Evolutionary conservation across 805 yeast species (phyloP).

Genomic region (Metschnikowia picachoensis): DNA sequence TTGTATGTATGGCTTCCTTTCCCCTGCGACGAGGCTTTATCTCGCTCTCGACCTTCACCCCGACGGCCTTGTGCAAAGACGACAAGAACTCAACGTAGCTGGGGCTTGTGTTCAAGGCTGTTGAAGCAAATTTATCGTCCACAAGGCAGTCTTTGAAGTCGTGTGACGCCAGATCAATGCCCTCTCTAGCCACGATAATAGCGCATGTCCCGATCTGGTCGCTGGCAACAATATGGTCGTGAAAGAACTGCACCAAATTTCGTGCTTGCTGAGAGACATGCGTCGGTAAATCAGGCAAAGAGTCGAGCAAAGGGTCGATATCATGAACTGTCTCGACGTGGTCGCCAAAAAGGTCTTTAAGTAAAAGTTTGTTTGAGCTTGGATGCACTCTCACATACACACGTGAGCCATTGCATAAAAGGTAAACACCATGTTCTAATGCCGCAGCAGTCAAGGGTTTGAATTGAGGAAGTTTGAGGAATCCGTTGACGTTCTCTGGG

Average conservation of each 20-base stretch:
- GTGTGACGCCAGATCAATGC: constrained; percentile 54
- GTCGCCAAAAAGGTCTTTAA: constrained; percentile 72
- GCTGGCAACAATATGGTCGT: constrained; percentile 28
- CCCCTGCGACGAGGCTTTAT: constrained; percentile 21
- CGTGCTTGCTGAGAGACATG: constrained; percentile 66
- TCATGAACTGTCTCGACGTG: constrained; percentile 41
- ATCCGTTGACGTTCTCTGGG: constrained; percentile 40
- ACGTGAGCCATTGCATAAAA: constrained; percentile 65
- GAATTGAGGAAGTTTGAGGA: constrained; percentile 48
- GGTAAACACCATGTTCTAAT: constrained; percentile 69
- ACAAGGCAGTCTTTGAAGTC: constrained; percentile 56
- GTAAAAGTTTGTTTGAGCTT: constrained; percentile 59
- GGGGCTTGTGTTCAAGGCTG: constrained; percentile 30
- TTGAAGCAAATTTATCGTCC: constrained; percentile 52
- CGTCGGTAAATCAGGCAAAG: constrained; percentile 68
- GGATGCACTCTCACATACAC: constrained; percentile 66
- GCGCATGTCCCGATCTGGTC: constrained; percentile 32
- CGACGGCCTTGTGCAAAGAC: constrained; percentile 62
- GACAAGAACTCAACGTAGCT: constrained; percentile 66
- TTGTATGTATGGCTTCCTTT: constrained; percentile 14
- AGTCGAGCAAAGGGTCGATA: constrained; percentile 48
- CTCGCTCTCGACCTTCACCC: constrained; percentile 48
- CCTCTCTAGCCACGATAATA: constrained; percentile 60
- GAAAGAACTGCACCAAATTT: constrained; percentile 56
- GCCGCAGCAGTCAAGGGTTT: constrained; percentile 41